A percentile compares a stretch with the other conserved stretches of the same genome.
Evolutionary conservation across 352 stramenopile species (phyloP).

Genomic region (Globisporangium heterothallicum): DNA sequence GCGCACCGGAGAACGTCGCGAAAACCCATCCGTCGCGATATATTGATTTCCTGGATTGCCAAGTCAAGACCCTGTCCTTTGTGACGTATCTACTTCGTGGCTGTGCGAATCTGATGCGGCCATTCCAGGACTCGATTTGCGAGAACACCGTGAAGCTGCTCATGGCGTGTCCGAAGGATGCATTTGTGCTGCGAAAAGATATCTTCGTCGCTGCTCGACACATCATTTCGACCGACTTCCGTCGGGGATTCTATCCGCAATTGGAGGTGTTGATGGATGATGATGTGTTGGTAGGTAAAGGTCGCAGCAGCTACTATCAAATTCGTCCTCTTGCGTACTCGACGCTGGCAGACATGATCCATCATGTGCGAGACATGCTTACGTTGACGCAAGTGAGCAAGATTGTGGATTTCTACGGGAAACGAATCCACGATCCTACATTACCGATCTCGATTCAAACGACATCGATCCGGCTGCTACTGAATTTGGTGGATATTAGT

Average conservation of each 20-base stretch:
- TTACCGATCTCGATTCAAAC: slow-evolving; percentile 95
- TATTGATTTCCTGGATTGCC: slow-evolving; percentile 91
- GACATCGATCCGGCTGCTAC: slow-evolving; percentile 92
- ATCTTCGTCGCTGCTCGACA: slow-evolving; percentile 94
- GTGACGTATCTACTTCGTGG: slow-evolving; percentile 94
- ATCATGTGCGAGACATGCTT: slow-evolving; percentile 93
- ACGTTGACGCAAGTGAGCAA: slow-evolving; percentile 93
- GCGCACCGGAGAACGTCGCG: slow-evolving; percentile 53
- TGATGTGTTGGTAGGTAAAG: slow-evolving; percentile 89
- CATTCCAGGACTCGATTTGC: slow-evolving; percentile 93
- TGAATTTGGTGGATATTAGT: slow-evolving; percentile 97
- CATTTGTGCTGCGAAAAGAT: slow-evolving; percentile 93
- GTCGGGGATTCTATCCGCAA: slow-evolving; percentile 93
- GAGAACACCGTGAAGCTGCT: slow-evolving; percentile 94
- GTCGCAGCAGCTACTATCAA: slow-evolving; percentile 77
- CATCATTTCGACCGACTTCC: slow-evolving; percentile 97
- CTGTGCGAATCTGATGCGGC: slow-evolving; percentile 91
- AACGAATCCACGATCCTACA: slow-evolving; percentile 90
- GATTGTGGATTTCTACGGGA: slow-evolving; percentile 93
- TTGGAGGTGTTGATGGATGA: slow-evolving; percentile 96
- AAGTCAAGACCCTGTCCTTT: slow-evolving; percentile 98
- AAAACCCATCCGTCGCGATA: slow-evolving; percentile 64
- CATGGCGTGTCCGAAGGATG: slow-evolving; percentile 91
- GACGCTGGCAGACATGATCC: slow-evolving; percentile 97
- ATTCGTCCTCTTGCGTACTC: slow-evolving; percentile 95